phyloP scores from a whole-genome alignment of 495 filamentous ascomycete species.

The Talaromyces thailandensis region DNA sequence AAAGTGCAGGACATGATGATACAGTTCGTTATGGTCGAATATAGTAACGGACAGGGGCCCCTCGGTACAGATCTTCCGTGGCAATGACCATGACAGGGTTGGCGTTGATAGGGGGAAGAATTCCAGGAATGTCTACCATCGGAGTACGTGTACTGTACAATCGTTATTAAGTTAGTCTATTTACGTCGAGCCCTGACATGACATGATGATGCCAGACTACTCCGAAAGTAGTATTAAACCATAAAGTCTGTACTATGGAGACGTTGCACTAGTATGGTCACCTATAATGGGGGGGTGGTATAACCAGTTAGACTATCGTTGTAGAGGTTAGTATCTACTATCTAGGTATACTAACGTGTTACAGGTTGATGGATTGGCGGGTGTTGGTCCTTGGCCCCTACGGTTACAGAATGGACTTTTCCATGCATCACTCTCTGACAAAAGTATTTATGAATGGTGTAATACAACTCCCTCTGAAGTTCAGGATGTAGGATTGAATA shows the following conservation, averaged over 20 bases:
- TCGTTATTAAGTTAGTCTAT: background rate
- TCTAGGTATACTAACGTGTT: background rate
- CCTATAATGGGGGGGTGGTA: background rate
- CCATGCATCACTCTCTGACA: background rate
- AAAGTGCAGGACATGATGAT: background rate
- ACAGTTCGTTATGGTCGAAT: background rate
- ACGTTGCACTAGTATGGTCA: background rate
- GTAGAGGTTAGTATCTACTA: background rate
- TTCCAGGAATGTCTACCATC: background rate
- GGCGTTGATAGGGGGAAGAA: background rate
- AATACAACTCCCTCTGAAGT: too few relatives aligned
- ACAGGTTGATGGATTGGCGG: background rate
- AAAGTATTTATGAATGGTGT: background rate
- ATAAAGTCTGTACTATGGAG: background rate
- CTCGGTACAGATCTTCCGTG: conserved; percentile 3
- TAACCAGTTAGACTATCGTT: background rate
- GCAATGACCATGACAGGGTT: background rate
- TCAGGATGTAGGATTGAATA: background rate
- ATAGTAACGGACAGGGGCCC: background rate
- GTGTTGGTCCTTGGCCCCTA: background rate
- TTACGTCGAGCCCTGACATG: background rate
- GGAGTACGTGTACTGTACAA: background rate
- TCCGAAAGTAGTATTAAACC: too few relatives aligned
- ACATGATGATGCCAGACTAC: background rate
- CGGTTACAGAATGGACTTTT: background rate